Evolutionary conservation across 352 stramenopile species (phyloP).

Genomic region (Thraustochytrium striatum): DNA sequence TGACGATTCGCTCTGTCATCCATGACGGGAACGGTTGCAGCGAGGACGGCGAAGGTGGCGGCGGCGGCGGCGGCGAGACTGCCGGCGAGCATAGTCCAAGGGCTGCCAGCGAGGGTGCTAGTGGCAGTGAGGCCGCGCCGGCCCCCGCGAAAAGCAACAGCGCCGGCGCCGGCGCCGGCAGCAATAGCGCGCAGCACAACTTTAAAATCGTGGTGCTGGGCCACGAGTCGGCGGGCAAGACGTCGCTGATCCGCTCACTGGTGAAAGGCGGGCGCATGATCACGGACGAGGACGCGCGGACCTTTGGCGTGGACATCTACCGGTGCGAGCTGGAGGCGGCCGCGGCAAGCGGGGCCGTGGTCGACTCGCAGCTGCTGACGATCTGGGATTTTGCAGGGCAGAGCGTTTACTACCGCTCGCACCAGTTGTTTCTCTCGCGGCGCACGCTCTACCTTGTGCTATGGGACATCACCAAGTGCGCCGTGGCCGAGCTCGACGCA

Average conservation of each 20-base stretch:
- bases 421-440: conserved; percentile 36
- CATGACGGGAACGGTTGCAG: no score
- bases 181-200: background rate
- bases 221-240: conserved; percentile 9
- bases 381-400: conserved; percentile 43
- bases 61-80: no score
- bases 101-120: no score
- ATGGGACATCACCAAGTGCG: conserved; percentile 27
- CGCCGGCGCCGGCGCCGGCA: background rate
- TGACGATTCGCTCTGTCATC: no score
- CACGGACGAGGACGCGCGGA: background rate
- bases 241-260: conserved; percentile 9
- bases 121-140: no score
- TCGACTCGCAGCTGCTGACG: background rate
- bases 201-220: conserved; percentile 43
- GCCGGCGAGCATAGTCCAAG: no score
- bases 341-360: background rate
- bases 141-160: no score
- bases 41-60: no score
- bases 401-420: conserved; percentile 27
- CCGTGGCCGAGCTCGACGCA: background rate
- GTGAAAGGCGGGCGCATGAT: background rate
- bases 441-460: conserved; percentile 41
- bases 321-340: background rate
- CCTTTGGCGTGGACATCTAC: conserved; percentile 37